Evolutionary conservation across 2,329 filamentous ascomycete genomes (phyloP).

Genomic region (Iodosphaeria phyllophila): DNA sequence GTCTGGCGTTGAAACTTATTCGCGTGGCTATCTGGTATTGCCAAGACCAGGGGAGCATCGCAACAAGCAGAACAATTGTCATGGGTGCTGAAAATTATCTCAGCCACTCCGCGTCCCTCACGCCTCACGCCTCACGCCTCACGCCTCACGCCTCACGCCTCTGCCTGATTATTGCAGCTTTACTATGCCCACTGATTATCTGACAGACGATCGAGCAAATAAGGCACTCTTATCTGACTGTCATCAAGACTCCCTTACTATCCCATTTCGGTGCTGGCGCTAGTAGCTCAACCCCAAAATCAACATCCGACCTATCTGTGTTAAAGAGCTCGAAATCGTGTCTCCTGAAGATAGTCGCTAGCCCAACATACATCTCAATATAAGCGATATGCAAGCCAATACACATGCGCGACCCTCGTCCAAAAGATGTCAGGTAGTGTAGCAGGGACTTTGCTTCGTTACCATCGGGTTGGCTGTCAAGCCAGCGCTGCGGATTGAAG

Average conservation of each 20-base stretch:
- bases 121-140: no score
- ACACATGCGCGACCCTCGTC: constrained; percentile 15
- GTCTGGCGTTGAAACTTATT: no score
- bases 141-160: no score
- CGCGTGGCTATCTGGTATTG: no score
- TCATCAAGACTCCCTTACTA: constrained; percentile 4
- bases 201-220: no score
- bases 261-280: constrained; percentile 2
- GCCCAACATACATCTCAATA: constrained; percentile 15
- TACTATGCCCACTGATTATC: no score
- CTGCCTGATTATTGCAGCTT: no score
- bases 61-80: no score
- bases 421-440: constrained; percentile 12
- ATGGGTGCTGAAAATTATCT: no score
- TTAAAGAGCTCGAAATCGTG: constrained; percentile 19
- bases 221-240: no score
- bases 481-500: constrained; percentile 8
- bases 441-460: constrained; percentile 3
- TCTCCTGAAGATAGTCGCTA: constrained; percentile 23
- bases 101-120: no score
- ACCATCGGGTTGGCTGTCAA: constrained; percentile 4
- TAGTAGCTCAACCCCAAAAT: constrained; percentile 4
- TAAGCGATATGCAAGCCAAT: constrained; percentile 15
- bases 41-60: no score
- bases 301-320: constrained; percentile 5